Evolutionary conservation across 2,329 filamentous ascomycete genomes (phyloP).

Genomic region (Fusarium sp.): DNA sequence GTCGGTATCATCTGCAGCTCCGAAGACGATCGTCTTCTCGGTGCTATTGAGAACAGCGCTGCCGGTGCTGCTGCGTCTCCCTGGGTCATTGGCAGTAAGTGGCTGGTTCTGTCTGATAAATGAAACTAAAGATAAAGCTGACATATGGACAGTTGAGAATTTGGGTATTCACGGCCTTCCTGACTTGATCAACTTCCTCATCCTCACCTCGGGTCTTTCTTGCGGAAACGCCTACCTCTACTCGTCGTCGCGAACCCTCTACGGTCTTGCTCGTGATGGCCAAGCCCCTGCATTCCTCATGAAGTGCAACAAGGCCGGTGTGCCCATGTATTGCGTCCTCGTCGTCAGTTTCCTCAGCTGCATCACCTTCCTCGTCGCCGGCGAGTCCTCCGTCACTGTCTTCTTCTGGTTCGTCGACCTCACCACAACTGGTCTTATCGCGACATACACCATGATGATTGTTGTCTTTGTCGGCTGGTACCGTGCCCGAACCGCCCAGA

Average conservation of each 20-base stretch:
- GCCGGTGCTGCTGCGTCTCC: conserved; percentile 68
- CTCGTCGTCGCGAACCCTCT: conserved; percentile 58
- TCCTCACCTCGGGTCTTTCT: conserved; percentile 64
- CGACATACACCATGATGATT: conserved; percentile 63
- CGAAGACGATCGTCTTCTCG: conserved; percentile 57
- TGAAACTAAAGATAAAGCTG: neutral
- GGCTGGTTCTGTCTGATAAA: rapidly evolving
- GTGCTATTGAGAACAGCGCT: conserved; percentile 58
- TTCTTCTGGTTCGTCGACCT: conserved; percentile 66
- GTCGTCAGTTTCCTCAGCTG: conserved; percentile 60
- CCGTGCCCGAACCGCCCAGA: conserved; percentile 62
- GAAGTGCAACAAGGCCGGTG: conserved; percentile 68
- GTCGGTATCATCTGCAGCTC: conserved; percentile 65
- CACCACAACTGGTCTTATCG: conserved; percentile 65
- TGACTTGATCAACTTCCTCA: conserved; percentile 68
- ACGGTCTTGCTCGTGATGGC: conserved; percentile 59
- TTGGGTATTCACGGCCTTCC: conserved; percentile 63
- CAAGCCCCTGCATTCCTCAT: conserved; percentile 62
- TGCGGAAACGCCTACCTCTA: conserved; percentile 62
- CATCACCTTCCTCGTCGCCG: conserved; percentile 62
- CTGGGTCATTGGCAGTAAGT: conserved; percentile 63
- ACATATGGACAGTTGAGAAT: conserved; percentile 55
- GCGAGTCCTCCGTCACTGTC: conserved; percentile 58
- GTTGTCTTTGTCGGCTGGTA: conserved; percentile 57
- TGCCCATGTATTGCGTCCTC: conserved; percentile 65